Base-by-base conservation (phyloP, 345 rosid genomes). In the Tarenaya hassleriana region DNA sequence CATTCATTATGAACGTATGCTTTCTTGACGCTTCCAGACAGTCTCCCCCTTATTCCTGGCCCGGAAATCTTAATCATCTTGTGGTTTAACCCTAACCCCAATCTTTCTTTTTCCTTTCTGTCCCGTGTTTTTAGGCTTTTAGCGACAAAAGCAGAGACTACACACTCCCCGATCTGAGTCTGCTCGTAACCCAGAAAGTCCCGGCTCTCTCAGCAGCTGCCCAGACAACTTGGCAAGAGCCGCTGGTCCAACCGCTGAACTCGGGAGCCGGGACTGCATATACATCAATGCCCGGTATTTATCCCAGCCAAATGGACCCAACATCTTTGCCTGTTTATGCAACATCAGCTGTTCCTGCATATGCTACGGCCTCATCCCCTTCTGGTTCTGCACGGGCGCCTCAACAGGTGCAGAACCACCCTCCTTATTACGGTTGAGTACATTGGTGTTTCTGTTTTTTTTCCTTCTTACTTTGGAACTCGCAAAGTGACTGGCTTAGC, bases 91-190 rank as follows among this genome's bases (percentile, higher is more conserved):
- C 52, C 49, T 32, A 34, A 50, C 50, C 72, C 19, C 7, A 21
- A n/a, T n/a, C 7, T 4, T 40, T 18, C 19, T 16, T 54, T 24
- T 50, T 12, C 20, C 53, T 48, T 19, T 37, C 8, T 21, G 15
- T 38, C 33, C n/a, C 12, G 27, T 43, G 31, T 44, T 58, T 55
- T 34, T 58, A 87, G 98, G 92, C 96, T 8, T 84, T 62, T 77
- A 84, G 87, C 60, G 98, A 91, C 62, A 91, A 87, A 74, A 87
- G 98, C 67, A 79, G 96, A 79, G 98, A 91, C 67, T 91, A 82
- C 51, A 91, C 96, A 8, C 67, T 84, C 17, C 89, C 86, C 14
- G 81, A 77, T 70, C 69, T 69, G 39, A 78, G 69, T 70, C 66
- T 68, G 58, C 60, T 74, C 15, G 77, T 79, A 34, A 71, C 68